Evolutionary conservation across 208 protist species (phyloP).

Genomic region (Leishmania amazonensis): DNA sequence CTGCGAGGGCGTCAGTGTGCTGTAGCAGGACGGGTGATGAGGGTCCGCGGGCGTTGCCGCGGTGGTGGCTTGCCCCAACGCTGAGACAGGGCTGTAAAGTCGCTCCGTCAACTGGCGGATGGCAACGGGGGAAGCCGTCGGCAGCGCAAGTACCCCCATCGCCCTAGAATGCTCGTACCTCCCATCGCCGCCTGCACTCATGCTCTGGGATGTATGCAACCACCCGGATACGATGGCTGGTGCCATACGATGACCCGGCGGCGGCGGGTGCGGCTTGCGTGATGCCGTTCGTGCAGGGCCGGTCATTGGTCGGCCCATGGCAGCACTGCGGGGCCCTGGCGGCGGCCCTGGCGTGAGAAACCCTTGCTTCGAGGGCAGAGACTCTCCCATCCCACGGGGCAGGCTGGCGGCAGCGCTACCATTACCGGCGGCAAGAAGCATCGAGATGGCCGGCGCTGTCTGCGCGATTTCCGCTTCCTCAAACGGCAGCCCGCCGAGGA

Average conservation of each 20-base stretch:
- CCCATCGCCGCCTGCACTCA: not conserved
- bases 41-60: not conserved
- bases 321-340: constrained; percentile 9
- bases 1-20: constrained; percentile 35
- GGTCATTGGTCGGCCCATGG: constrained; percentile 14
- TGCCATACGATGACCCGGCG: not conserved
- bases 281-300: constrained; percentile 10
- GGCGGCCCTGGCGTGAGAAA: constrained; percentile 12
- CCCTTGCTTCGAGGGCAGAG: not conserved
- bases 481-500: constrained; percentile 29
- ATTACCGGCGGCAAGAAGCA: constrained; percentile 14
- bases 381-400: not conserved
- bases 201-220: constrained; percentile 1
- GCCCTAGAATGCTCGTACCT: not conserved
- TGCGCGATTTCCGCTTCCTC: constrained; percentile 19
- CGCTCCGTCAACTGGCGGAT: not conserved
- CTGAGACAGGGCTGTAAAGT: not conserved
- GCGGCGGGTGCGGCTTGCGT: not conserved
- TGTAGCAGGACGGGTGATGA: constrained; percentile 31
- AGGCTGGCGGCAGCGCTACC: not conserved
- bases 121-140: not conserved
- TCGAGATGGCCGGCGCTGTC: constrained; percentile 23
- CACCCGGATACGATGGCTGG: not conserved
- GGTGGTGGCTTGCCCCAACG: not conserved
- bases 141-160: not conserved